Evolutionary conservation across 768 basidiomycete species (phyloP).

Genomic region (Podaxis mareebaensis): DNA sequence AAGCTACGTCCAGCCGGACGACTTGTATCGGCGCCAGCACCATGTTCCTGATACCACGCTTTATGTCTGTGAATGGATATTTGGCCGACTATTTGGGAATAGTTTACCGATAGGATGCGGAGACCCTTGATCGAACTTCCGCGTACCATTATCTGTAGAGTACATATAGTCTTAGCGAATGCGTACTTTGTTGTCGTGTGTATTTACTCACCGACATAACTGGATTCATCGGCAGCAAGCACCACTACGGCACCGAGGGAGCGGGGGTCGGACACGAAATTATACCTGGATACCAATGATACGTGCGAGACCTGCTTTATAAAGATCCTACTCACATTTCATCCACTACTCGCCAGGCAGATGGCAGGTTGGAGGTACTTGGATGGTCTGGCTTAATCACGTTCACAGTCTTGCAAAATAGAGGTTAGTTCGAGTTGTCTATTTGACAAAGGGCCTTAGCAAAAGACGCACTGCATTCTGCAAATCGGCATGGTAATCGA

Average conservation of each 20-base stretch:
- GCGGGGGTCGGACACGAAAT: conserved; percentile 73
- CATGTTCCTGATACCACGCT: conserved; percentile 86
- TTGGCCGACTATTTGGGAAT: background rate
- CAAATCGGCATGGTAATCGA: conserved; percentile 69
- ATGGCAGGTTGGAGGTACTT: conserved; percentile 55
- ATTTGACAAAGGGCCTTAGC: background rate
- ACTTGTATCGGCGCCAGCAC: conserved; percentile 58
- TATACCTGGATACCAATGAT: conserved; percentile 46
- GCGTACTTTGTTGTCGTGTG: background rate
- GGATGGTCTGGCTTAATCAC: conserved; percentile 61
- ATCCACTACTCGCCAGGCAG: conserved; percentile 52
- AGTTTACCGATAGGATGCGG: conserved; percentile 76
- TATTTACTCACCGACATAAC: conserved; percentile 48
- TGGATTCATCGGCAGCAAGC: conserved; percentile 65
- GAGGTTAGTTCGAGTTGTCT: background rate
- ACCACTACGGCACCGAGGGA: conserved; percentile 60
- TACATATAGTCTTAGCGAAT: background rate
- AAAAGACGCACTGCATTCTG: conserved; percentile 57
- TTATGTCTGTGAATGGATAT: conserved; percentile 6
- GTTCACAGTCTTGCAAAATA: conserved; percentile 49
- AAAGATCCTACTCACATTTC: conserved; percentile 50
- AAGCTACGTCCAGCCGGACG: conserved; percentile 71
- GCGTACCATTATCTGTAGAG: conserved; percentile 43
- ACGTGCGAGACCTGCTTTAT: background rate
- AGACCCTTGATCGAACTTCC: conserved; percentile 62